Percentiles rank a stretch among this genome's conserved stretches.
These are phyloP conservation scores for Globisporangium recalcitrans DNA, from an alignment of 352 stramenopile genomes.

Conservation along the genomic window DNA sequence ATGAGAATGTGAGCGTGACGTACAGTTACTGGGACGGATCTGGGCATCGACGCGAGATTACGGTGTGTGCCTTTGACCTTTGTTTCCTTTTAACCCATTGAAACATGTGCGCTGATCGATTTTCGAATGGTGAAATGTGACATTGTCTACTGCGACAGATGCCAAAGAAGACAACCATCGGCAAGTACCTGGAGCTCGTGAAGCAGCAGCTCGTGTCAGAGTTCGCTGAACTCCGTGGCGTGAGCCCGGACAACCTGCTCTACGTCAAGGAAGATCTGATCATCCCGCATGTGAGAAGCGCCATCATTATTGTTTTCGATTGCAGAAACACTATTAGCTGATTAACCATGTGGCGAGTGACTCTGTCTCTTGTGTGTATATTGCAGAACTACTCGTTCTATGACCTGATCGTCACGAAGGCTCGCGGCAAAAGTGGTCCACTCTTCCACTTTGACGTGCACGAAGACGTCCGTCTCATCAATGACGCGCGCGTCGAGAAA, in stretches of 20 bases:
- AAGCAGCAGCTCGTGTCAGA: slow-evolving; percentile 88
- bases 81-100: neutral
- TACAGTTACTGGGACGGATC: slow-evolving; percentile 99
- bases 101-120: neutral
- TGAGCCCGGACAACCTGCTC: slow-evolving; percentile 91
- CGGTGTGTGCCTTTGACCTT: slow-evolving; percentile 29
- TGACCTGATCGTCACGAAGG: slow-evolving; percentile 97
- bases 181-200: slow-evolving; percentile 82
- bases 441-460: slow-evolving; percentile 98
- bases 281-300: slow-evolving; percentile 84
- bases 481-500: slow-evolving; percentile 95
- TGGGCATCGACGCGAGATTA: slow-evolving; percentile 91
- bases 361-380: slow-evolving; percentile 10
- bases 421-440: slow-evolving; percentile 94
- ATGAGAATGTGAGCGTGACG: slow-evolving; percentile 91
- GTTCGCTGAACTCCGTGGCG: slow-evolving; percentile 91
- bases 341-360: slow-evolving; percentile 7
- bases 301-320: neutral
- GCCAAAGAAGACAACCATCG: slow-evolving; percentile 91
- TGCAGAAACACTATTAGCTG: neutral
- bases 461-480: slow-evolving; percentile 87
- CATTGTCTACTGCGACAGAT: slow-evolving; percentile 28
- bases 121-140: neutral
- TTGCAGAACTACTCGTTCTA: slow-evolving; percentile 96
- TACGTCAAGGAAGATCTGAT: slow-evolving; percentile 99